A percentile compares a stretch with the other conserved stretches of the same genome.
Conservation (phyloP, 306 rosid species). For the Citrullus mucosospermus region DNA sequence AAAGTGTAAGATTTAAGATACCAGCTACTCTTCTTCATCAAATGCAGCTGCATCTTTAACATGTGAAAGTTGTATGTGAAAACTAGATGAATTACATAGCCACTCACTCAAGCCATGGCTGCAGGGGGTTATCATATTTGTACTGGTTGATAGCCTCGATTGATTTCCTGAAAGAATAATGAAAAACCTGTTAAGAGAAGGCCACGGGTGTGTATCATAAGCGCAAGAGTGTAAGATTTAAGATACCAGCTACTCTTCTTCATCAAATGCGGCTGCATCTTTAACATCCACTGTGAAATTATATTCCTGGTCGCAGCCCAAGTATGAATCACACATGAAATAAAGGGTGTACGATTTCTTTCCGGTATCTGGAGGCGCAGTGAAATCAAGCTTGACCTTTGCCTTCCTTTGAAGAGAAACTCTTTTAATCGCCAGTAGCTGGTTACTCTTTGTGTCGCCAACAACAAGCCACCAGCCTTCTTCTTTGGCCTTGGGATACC, state of each 20-base stretch:
- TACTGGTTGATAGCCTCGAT: no score
- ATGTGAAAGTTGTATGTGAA: no score
- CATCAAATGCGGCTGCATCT: conserved; percentile 33
- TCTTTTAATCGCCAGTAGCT: conserved; percentile 69
- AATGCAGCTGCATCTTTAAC: no score
- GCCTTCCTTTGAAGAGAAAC: conserved; percentile 59
- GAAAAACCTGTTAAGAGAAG: no score
- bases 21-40: no score
- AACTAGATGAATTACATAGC: no score
- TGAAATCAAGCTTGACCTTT: conserved; percentile 61
- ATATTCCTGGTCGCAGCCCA: conserved; percentile 95
- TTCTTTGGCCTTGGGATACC: conserved; percentile 80
- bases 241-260: conserved; percentile 7
- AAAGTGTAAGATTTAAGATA: not conserved
- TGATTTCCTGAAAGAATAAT: no score
- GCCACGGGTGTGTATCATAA: no score
- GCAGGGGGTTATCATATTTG: no score
- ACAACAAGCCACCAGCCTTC: conserved; percentile 98
- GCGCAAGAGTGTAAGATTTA: no score
- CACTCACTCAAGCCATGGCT: no score
- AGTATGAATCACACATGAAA: conserved; percentile 90
- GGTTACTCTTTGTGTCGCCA: conserved; percentile 62
- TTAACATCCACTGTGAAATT: conserved; percentile 48
- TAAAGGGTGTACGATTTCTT: conserved; percentile 55
- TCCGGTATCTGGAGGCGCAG: conserved; percentile 66